Conservation (phyloP, 352 stramenopile genomes). For the Phytophthora pluvialis region DNA sequence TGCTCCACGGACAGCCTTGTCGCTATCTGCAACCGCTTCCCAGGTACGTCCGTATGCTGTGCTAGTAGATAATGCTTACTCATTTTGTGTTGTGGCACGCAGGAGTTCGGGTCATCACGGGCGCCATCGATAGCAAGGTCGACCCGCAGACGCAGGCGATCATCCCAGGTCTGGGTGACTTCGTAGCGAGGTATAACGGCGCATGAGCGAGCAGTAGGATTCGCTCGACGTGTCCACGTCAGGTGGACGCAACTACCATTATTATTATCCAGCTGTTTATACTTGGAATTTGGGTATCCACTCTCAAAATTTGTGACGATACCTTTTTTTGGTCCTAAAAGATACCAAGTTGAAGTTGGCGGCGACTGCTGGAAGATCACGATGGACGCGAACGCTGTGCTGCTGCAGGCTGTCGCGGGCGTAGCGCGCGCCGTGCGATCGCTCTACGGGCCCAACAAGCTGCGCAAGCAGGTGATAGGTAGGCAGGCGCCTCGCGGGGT, state of each 20-base stretch:
- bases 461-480: conserved; percentile 38
- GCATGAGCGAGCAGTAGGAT: conserved; percentile 4
- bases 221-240: conserved; percentile 1
- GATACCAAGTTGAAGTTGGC: conserved; percentile 28
- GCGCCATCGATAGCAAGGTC: conserved; percentile 38
- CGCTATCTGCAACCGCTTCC: conserved; percentile 39
- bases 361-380: conserved; percentile 16
- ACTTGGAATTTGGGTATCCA: conserved; percentile 8
- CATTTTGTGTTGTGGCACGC: not conserved
- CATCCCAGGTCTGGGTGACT: conserved; percentile 46
- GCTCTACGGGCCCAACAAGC: conserved; percentile 33
- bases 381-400: conserved; percentile 6
- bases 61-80: not conserved
- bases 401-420: conserved; percentile 28
- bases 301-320: not conserved
- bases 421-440: conserved; percentile 30
- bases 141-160: conserved; percentile 32
- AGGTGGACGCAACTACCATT: conserved; percentile 2
- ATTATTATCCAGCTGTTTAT: not conserved
- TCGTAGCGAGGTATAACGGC: conserved; percentile 49
- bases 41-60: conserved; percentile 28
- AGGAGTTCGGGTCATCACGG: conserved; percentile 42
- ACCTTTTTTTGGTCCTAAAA: conserved; percentile 9
- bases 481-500: not conserved
- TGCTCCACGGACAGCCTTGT: conserved; percentile 38